Percentiles rank a stretch among this genome's conserved stretches.
Evolutionary conservation across 2,329 filamentous ascomycete species (phyloP).

Genomic region (Ophiostoma australiae): DNA sequence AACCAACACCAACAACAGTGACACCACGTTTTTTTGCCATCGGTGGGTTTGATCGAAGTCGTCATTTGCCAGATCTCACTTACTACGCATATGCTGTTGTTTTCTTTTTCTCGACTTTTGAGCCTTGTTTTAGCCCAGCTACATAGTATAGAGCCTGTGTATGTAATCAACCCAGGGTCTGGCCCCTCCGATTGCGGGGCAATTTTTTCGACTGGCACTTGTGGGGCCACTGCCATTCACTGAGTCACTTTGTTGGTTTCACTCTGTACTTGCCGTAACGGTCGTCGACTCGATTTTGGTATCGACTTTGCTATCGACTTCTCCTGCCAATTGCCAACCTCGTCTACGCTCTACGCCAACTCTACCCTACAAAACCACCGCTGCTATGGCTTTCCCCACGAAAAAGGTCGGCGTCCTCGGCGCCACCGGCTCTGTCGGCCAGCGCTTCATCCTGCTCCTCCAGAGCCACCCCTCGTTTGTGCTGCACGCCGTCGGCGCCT

Average conservation of each 20-base stretch:
- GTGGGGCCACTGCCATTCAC: background rate
- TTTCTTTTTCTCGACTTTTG: background rate
- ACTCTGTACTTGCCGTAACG: no score
- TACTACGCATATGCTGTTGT: background rate
- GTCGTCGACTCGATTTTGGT: no score
- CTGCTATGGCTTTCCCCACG: conserved; percentile 31
- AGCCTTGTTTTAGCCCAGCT: background rate
- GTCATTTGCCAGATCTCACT: background rate
- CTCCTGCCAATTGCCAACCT: no score
- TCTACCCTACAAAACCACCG: background rate
- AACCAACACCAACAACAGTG: background rate
- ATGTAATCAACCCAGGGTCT: background rate
- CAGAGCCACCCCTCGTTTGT: conserved; percentile 80
- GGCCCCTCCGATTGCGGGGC: conserved; percentile 13
- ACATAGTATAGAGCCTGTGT: background rate
- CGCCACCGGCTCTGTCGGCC: conserved; percentile 88
- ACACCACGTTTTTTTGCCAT: background rate
- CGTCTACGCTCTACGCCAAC: background rate
- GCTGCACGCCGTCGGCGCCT: conserved; percentile 85
- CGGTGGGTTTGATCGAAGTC: background rate
- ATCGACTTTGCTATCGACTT: background rate
- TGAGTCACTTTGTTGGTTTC: background rate
- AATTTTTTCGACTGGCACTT: conserved; percentile 10
- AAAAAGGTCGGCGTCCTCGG: conserved; percentile 62
- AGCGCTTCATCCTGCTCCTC: conserved; percentile 90